These are phyloP conservation scores for Kwoniella shivajii DNA, from an alignment of 1,284 basidiomycete species.

Conservation along the genomic window DNA sequence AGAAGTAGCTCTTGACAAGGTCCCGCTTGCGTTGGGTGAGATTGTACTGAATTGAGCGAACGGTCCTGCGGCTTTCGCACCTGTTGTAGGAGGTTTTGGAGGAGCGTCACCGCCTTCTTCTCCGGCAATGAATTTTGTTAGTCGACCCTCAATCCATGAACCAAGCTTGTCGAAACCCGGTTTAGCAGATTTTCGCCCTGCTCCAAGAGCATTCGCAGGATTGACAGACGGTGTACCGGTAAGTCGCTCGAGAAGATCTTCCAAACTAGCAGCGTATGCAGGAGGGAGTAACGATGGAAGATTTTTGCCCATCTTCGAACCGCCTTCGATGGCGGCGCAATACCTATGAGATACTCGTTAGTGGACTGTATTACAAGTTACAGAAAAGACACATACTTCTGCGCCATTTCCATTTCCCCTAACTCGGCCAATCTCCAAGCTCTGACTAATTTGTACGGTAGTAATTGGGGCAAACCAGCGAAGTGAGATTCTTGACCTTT, in stretches of 20 bases:
- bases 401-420: slow-evolving; percentile 72
- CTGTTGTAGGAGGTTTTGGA: slow-evolving; percentile 14
- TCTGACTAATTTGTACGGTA: slow-evolving; percentile 83
- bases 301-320: slow-evolving; percentile 38
- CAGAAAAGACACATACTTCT: slow-evolving; percentile 60
- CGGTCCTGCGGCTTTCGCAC: slow-evolving; percentile 64
- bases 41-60: slow-evolving; percentile 95
- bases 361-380: background rate
- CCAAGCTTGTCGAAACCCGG: slow-evolving; percentile 91
- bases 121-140: slow-evolving; percentile 95
- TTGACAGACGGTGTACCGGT: slow-evolving; percentile 72
- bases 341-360: slow-evolving; percentile 64
- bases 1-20: slow-evolving; percentile 46
- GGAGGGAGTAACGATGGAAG: slow-evolving; percentile 60
- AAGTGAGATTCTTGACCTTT: slow-evolving; percentile 84
- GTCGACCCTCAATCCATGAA: slow-evolving; percentile 88
- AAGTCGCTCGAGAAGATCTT: slow-evolving; percentile 78
- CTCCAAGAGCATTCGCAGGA: slow-evolving; percentile 65
- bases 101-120: slow-evolving; percentile 60
- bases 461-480: slow-evolving; percentile 78
- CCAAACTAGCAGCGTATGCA: slow-evolving; percentile 73
- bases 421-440: slow-evolving; percentile 77
- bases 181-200: slow-evolving; percentile 66
- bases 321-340: slow-evolving; percentile 83
- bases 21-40: slow-evolving; percentile 75